These are phyloP conservation scores for Boletus semigastroideus DNA, from an alignment of 1,284 basidiomycete genomes.

Conservation along the genomic window DNA sequence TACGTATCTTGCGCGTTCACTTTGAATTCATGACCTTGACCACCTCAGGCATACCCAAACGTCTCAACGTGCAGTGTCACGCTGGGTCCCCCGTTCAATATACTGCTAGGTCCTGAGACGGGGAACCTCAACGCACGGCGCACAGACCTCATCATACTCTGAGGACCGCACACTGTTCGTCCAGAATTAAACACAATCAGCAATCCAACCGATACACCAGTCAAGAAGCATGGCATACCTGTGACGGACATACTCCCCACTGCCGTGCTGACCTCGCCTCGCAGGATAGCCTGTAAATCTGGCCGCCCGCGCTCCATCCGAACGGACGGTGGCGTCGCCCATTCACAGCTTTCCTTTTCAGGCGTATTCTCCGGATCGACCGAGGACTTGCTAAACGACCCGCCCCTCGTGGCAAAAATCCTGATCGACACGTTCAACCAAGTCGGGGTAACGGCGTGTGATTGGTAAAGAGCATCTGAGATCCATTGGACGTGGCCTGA, in stretches of 20 bases:
- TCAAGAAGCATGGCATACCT: conserved; percentile 13
- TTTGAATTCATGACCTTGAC: too few relatives aligned
- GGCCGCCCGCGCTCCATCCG: conserved; percentile 24
- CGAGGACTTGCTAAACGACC: conserved; percentile 4
- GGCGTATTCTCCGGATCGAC: conserved; percentile 10
- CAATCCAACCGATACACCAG: not conserved
- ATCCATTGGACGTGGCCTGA: conserved; percentile 37
- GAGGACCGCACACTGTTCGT: conserved; percentile 47
- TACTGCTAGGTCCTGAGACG: conserved; percentile 33
- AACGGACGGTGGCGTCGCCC: conserved; percentile 9
- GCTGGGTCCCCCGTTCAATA: conserved; percentile 45
- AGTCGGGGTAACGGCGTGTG: conserved; percentile 20
- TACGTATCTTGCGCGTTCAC: too few relatives aligned
- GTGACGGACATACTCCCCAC: conserved; percentile 27
- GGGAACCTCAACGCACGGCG: conserved; percentile 40
- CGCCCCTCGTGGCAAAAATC: conserved; percentile 33
- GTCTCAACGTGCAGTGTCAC: conserved; percentile 49
- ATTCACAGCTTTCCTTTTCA: conserved; percentile 14
- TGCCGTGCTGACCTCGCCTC: conserved; percentile 23
- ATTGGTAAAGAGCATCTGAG: conserved; percentile 29
- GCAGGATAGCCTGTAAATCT: conserved; percentile 20
- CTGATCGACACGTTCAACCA: conserved; percentile 34
- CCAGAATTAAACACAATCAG: not conserved
- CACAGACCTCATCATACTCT: conserved; percentile 39
- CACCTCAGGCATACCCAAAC: conserved; percentile 40